Conservation (phyloP, 495 filamentous ascomycete species). For the Penicillium canariense region DNA sequence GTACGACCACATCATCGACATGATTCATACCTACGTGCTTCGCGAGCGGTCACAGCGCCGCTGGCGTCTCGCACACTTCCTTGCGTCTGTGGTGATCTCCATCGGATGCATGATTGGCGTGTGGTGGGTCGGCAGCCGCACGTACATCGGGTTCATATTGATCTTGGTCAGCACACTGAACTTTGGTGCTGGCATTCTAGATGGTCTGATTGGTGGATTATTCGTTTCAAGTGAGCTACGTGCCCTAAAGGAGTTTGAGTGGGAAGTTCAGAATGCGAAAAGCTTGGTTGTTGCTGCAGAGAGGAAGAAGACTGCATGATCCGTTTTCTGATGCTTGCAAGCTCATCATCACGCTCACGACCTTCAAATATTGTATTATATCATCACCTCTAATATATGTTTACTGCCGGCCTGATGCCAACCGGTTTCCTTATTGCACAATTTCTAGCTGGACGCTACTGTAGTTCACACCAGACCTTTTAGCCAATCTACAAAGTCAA, state of each 20-base stretch:
- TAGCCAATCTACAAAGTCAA: too few species aligned
- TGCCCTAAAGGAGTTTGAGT: constrained; percentile 89
- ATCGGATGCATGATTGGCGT: constrained; percentile 73
- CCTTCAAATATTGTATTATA: constrained; percentile 2
- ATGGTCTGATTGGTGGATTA: constrained; percentile 81
- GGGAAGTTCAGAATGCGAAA: constrained; percentile 78
- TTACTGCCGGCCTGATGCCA: too few species aligned
- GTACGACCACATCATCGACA: constrained; percentile 71
- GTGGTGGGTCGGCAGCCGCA: constrained; percentile 73
- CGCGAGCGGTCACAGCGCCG: constrained; percentile 69
- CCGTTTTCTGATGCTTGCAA: background rate
- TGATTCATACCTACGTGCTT: constrained; percentile 60
- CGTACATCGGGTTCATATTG: constrained; percentile 77
- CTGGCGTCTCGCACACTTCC: constrained; percentile 71
- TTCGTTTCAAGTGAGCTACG: constrained; percentile 83
- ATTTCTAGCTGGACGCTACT: too few species aligned
- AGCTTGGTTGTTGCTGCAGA: constrained; percentile 28
- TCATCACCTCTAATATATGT: too few species aligned
- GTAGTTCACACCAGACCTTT: too few species aligned
- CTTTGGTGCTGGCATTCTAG: constrained; percentile 69
- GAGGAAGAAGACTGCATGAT: background rate
- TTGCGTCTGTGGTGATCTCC: constrained; percentile 59
- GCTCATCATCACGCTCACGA: background rate
- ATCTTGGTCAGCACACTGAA: constrained; percentile 74
- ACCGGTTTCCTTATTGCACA: too few species aligned